These are phyloP conservation scores for Gyromitra esculenta DNA, from an alignment of 2,329 filamentous ascomycete species.

Conservation along the genomic window DNA sequence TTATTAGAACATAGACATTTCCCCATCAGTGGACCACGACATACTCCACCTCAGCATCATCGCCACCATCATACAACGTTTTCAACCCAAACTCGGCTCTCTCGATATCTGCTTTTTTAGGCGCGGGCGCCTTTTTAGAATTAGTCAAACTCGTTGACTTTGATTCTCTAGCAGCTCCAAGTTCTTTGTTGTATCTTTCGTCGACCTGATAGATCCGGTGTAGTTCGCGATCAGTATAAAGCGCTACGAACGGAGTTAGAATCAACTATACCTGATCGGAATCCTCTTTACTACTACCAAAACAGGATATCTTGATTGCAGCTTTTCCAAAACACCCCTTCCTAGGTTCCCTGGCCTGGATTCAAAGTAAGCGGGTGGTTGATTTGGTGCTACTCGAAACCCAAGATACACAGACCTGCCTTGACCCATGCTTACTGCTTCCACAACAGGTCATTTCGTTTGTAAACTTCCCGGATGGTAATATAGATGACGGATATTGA, in stretches of 20 bases:
- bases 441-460: neutral
- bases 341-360: neutral
- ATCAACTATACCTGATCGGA: neutral
- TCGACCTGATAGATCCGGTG: neutral
- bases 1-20: neutral
- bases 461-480: neutral
- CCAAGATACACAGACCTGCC: neutral
- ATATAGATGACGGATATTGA: too few species aligned
- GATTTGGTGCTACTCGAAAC: neutral
- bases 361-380: neutral
- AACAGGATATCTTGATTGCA: neutral
- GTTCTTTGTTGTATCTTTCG: neutral
- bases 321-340: neutral
- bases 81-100: conserved; percentile 16
- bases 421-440: neutral
- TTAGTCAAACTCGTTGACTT: neutral
- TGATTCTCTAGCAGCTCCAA: neutral
- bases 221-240: neutral
- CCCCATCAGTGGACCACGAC: neutral
- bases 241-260: neutral
- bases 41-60: conserved; percentile 16
- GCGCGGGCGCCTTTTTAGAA: neutral
- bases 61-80: neutral
- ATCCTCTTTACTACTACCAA: neutral
- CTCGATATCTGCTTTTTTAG: neutral